phyloP scores from a whole-genome alignment of 345 rosid species.

The Populus pruinosa region DNA sequence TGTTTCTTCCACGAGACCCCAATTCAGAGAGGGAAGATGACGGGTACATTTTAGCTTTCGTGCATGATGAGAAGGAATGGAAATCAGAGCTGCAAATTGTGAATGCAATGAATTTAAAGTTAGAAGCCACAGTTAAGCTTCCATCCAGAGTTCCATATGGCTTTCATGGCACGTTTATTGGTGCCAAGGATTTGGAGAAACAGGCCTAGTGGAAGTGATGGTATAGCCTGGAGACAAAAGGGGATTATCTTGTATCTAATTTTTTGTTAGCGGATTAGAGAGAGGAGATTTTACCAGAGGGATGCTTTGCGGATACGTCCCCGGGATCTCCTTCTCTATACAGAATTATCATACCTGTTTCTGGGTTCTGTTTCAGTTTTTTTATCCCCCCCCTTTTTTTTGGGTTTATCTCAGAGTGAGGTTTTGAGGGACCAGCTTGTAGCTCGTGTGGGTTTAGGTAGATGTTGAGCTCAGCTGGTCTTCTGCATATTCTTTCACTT shows the following conservation, averaged over 20 bases:
- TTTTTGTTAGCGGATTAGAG: background rate
- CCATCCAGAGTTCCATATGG: slow-evolving; percentile 97
- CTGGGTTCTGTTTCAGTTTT: background rate
- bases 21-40: slow-evolving; percentile 60
- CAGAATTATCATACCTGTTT: background rate
- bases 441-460: slow-evolving; percentile 44
- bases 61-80: slow-evolving; percentile 77
- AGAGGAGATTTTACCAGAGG: slow-evolving; percentile 44
- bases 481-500: slow-evolving; percentile 25
- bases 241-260: background rate
- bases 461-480: slow-evolving; percentile 58
- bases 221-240: slow-evolving; percentile 39
- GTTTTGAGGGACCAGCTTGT: slow-evolving; percentile 37
- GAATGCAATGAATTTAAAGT: slow-evolving; percentile 54
- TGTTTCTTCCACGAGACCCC: slow-evolving; percentile 52
- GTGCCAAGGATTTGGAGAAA: slow-evolving; percentile 52
- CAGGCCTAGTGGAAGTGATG: slow-evolving; percentile 47
- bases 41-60: slow-evolving; percentile 72
- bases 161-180: slow-evolving; percentile 87
- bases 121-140: slow-evolving; percentile 68
- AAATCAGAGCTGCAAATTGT: slow-evolving; percentile 81
- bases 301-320: slow-evolving; percentile 31
- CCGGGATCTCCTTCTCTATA: slow-evolving; percentile 38
- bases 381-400: background rate
- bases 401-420: background rate